Conservation (phyloP, 129 eudicot species). For the Artemisia annua region DNA sequence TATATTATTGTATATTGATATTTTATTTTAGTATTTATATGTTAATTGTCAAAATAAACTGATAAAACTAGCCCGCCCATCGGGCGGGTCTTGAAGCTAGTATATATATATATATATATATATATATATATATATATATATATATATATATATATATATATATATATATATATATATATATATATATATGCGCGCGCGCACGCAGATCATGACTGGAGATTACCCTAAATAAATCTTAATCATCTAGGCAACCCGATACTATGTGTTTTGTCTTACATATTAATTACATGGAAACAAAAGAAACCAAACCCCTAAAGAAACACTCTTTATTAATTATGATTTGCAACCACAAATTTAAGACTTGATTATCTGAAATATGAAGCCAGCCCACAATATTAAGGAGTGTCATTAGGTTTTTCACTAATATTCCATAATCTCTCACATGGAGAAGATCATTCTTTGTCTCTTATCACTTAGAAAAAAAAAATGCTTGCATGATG, state of each 20-base stretch:
- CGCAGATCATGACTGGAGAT: neutral
- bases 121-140: too few species aligned
- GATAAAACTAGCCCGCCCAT: too few species aligned
- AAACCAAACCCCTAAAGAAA: constrained; percentile 30
- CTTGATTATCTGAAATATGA: constrained; percentile 11
- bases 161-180: too few species aligned
- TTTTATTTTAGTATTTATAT: too few species aligned
- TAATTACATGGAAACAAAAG: constrained; percentile 24
- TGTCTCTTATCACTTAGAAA: constrained; percentile 35
- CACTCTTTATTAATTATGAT: constrained; percentile 25
- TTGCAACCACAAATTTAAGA: constrained; percentile 29
- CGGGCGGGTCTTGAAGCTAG: too few species aligned
- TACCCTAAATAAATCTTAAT: neutral
- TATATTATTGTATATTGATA: too few species aligned
- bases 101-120: too few species aligned
- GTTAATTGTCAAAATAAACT: too few species aligned
- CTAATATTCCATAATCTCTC: constrained; percentile 32
- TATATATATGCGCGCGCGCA: too few species aligned
- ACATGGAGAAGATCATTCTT: constrained; percentile 39
- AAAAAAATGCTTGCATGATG: constrained; percentile 22
- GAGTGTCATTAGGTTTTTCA: constrained; percentile 31
- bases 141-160: too few species aligned
- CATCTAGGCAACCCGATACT: constrained; percentile 8
- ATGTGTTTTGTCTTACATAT: constrained; percentile 27
- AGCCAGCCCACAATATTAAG: constrained; percentile 30